Conservation (phyloP, 257 asterid species). For the Forsythia suspensa region DNA sequence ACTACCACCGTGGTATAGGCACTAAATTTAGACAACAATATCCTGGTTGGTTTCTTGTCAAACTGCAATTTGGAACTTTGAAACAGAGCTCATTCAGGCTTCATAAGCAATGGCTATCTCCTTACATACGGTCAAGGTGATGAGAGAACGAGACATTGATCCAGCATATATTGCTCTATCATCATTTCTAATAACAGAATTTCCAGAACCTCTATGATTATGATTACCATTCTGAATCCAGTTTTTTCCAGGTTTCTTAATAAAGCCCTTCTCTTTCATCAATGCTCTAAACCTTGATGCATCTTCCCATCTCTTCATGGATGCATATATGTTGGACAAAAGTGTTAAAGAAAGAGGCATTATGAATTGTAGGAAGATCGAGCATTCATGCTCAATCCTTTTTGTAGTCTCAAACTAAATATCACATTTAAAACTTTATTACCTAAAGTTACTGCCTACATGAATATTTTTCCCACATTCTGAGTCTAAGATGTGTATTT, state of each 20-base stretch:
- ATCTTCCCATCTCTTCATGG: constrained; percentile 42
- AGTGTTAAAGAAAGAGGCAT: not conserved
- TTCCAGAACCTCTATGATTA: constrained; percentile 19
- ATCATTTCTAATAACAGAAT: constrained; percentile 28
- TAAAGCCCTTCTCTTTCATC: constrained; percentile 36
- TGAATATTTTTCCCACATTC: not conserved
- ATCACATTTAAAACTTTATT: not conserved
- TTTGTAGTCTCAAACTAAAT: not conserved
- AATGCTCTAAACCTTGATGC: constrained; percentile 35
- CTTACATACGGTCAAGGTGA: not conserved
- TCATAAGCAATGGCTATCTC: not conserved
- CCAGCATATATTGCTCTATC: constrained; percentile 11
- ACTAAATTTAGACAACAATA: not conserved
- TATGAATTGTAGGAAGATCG: not conserved
- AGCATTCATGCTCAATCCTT: not conserved
- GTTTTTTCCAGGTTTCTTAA: constrained; percentile 36
- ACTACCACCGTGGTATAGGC: not conserved
- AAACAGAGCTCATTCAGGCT: not conserved
- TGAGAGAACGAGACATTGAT: constrained; percentile 4
- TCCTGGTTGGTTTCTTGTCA: not conserved
- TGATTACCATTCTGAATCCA: constrained; percentile 32
- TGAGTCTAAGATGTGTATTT: not conserved
- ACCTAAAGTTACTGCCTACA: not conserved
- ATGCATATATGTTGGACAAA: constrained; percentile 38
- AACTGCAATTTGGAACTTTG: not conserved